phyloP scores from a whole-genome alignment of 805 yeast genomes.

The Lachancea cidri region DNA sequence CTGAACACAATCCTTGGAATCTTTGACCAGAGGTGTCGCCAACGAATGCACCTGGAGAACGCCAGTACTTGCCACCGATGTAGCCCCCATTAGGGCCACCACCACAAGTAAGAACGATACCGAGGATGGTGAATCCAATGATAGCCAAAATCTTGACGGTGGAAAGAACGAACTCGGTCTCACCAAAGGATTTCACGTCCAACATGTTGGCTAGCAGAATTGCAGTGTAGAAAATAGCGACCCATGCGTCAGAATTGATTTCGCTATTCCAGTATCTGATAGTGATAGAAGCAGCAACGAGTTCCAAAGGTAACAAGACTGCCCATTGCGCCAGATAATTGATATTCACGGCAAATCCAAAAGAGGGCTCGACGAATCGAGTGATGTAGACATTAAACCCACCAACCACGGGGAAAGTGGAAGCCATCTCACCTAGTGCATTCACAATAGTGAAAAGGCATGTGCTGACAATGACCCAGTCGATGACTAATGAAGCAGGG shows the following conservation, averaged over 20 bases:
- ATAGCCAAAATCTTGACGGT: slow-evolving; percentile 45
- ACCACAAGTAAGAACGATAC: slow-evolving; percentile 46
- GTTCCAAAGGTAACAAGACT: slow-evolving; percentile 52
- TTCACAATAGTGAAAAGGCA: slow-evolving; percentile 56
- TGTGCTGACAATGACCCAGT: slow-evolving; percentile 49
- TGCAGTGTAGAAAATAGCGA: slow-evolving; percentile 46
- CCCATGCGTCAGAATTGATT: slow-evolving; percentile 57
- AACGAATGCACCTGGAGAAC: slow-evolving; percentile 55
- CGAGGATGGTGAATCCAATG: slow-evolving; percentile 43
- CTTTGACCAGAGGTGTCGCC: slow-evolving; percentile 33
- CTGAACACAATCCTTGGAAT: slow-evolving; percentile 64
- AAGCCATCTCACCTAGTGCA: slow-evolving; percentile 49
- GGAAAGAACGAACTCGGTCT: slow-evolving; percentile 48
- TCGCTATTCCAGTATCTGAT: slow-evolving; percentile 49
- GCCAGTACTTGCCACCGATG: slow-evolving; percentile 48
- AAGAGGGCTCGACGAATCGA: slow-evolving; percentile 50
- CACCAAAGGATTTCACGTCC: slow-evolving; percentile 53
- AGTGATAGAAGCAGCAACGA: slow-evolving; percentile 56
- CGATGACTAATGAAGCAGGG: slow-evolving; percentile 57
- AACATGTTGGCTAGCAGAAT: slow-evolving; percentile 46
- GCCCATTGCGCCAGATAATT: slow-evolving; percentile 54
- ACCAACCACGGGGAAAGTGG: slow-evolving; percentile 49
- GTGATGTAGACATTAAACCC: slow-evolving; percentile 47
- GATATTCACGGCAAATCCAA: slow-evolving; percentile 50
- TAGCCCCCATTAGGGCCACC: slow-evolving; percentile 48